phyloP scores from a whole-genome alignment of 306 rosid genomes.

The Quercus parvula region DNA sequence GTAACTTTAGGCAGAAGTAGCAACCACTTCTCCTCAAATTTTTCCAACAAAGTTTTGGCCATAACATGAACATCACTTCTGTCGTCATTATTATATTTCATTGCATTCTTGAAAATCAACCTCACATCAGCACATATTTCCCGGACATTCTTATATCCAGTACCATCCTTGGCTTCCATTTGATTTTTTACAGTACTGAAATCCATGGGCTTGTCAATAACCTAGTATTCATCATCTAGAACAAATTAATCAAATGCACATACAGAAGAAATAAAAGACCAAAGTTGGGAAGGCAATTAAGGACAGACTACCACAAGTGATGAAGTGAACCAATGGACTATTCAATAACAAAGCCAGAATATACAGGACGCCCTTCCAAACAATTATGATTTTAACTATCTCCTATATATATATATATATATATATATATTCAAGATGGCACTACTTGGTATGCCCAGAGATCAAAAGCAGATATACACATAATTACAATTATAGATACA shows the following conservation, averaged over 20 bases:
- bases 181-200: slow-evolving; percentile 84
- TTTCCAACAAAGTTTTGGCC: slow-evolving; percentile 87
- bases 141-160: slow-evolving; percentile 80
- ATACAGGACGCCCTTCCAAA: neutral
- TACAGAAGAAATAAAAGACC: neutral
- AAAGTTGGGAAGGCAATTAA: neutral
- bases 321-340: neutral
- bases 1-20: slow-evolving; percentile 80
- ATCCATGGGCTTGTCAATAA: slow-evolving; percentile 98
- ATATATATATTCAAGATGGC: neutral
- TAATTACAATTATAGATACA: neutral
- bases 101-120: slow-evolving; percentile 81
- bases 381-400: neutral
- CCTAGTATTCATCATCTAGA: slow-evolving; percentile 41
- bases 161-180: slow-evolving; percentile 83
- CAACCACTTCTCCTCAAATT: slow-evolving; percentile 92
- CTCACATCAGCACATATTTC: slow-evolving; percentile 80
- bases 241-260: slow-evolving; percentile 22
- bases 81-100: slow-evolving; percentile 86
- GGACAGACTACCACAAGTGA: neutral
- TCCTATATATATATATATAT: too few species aligned
- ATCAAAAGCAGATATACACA: neutral
- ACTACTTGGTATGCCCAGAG: neutral
- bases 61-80: slow-evolving; percentile 83
- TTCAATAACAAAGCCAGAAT: neutral